Evolutionary conservation across 352 stramenopile species (phyloP).

Genomic region (Globisporangium orthogonon): DNA sequence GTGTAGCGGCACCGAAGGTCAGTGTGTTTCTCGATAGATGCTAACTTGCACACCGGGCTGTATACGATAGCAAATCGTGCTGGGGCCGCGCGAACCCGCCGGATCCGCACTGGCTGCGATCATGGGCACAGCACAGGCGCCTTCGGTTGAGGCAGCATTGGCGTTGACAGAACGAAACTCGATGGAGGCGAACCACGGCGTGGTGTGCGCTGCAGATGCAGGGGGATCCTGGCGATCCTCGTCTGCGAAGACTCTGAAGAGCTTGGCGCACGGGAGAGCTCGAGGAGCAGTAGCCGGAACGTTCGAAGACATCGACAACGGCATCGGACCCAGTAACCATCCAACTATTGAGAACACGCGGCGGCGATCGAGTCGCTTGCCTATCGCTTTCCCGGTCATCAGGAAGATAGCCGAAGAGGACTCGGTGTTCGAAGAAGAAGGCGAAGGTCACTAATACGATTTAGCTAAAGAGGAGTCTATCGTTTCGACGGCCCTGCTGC

Average conservation of each 20-base stretch:
- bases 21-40: background rate
- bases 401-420: background rate
- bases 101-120: constrained; percentile 42
- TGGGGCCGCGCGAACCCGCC: constrained; percentile 44
- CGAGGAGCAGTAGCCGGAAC: background rate
- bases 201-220: constrained; percentile 11
- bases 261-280: background rate
- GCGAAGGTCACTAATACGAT: background rate
- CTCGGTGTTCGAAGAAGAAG: constrained; percentile 4
- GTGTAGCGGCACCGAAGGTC: background rate
- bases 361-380: constrained; percentile 3
- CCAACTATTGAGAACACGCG: constrained; percentile 7
- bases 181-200: constrained; percentile 25
- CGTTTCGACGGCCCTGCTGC: background rate
- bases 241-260: background rate
- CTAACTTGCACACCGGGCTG: background rate
- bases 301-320: constrained; percentile 8
- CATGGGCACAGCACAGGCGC: constrained; percentile 35
- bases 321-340: constrained; percentile 1
- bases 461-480: background rate
- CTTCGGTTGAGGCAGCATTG: constrained; percentile 38
- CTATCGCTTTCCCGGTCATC: background rate
- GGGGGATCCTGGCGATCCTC: background rate
- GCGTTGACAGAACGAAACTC: constrained; percentile 38
- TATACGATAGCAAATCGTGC: constrained; percentile 35